These are phyloP conservation scores for Candida sp. DNA, from an alignment of 1,139 yeast species.

Conservation along the genomic window DNA sequence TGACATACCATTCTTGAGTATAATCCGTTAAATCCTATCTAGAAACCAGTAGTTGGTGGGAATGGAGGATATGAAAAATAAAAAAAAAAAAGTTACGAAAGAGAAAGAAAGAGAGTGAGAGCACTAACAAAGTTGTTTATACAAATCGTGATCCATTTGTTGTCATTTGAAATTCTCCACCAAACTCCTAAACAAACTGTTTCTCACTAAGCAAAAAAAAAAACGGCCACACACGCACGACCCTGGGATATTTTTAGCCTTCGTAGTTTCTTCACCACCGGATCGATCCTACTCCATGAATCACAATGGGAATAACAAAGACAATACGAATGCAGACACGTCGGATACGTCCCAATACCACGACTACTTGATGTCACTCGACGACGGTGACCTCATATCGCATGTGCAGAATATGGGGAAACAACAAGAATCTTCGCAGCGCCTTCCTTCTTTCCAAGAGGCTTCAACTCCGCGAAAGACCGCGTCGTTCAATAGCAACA, in stretches of 20 bases:
- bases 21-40: neutral
- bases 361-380: constrained; percentile 34
- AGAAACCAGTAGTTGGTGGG: neutral
- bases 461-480: constrained; percentile 16
- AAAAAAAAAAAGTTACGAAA: neutral
- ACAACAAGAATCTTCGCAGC: neutral
- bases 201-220: neutral
- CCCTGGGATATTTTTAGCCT: neutral
- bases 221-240: neutral
- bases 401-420: constrained; percentile 27
- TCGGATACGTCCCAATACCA: constrained; percentile 18
- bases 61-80: neutral
- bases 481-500: constrained; percentile 22
- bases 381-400: constrained; percentile 33
- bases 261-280: neutral
- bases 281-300: neutral
- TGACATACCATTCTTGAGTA: constrained; percentile 6
- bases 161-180: constrained; percentile 4
- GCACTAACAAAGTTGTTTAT: neutral
- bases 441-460: constrained; percentile 10
- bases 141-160: neutral
- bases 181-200: neutral
- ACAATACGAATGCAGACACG: neutral
- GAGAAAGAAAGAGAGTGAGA: neutral
- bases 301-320: neutral